phyloP scores from a whole-genome alignment of 1,284 basidiomycete genomes.

The Ganoderma meredithae region DNA sequence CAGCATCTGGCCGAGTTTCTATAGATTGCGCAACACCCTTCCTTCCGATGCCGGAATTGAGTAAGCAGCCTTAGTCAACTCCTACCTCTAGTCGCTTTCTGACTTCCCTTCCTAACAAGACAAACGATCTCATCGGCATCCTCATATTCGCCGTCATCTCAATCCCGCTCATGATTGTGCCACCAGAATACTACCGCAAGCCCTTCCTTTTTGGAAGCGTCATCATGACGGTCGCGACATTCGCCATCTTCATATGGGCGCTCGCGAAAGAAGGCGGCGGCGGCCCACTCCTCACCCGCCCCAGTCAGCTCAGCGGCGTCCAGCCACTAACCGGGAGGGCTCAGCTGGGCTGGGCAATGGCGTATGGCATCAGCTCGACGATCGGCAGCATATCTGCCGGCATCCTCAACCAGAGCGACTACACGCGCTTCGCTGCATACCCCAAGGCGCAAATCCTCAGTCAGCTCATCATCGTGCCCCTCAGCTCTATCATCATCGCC shows the following conservation, averaged over 20 bases:
- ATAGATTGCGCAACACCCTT: slow-evolving; percentile 24
- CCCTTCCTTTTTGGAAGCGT: slow-evolving; percentile 33
- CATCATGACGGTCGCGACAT: slow-evolving; percentile 31
- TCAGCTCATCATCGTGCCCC: slow-evolving; percentile 30
- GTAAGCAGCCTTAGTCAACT: slow-evolving; percentile 11
- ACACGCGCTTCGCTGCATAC: slow-evolving; percentile 34
- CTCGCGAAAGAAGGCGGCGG: slow-evolving; percentile 32
- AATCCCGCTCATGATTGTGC: slow-evolving; percentile 30
- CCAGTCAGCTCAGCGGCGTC: slow-evolving; percentile 27
- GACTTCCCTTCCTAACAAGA: slow-evolving; percentile 8
- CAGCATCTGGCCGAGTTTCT: slow-evolving; percentile 31
- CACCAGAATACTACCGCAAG: slow-evolving; percentile 30
- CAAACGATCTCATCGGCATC: slow-evolving; percentile 30
- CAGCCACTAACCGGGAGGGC: slow-evolving; percentile 19
- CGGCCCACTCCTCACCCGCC: slow-evolving; percentile 28
- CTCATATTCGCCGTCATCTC: slow-evolving; percentile 29
- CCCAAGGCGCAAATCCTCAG: slow-evolving; percentile 31
- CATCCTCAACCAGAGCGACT: slow-evolving; percentile 37
- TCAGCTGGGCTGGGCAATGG: slow-evolving; percentile 34
- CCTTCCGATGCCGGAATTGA: slow-evolving; percentile 27
- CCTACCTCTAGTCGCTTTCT: neutral
- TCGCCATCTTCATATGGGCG: slow-evolving; percentile 35
- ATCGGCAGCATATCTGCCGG: slow-evolving; percentile 33
- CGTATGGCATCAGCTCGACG: slow-evolving; percentile 33
- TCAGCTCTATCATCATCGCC: slow-evolving; percentile 29